Conservation (phyloP, 1,139 yeast species). For the Petasospora fabianii region DNA sequence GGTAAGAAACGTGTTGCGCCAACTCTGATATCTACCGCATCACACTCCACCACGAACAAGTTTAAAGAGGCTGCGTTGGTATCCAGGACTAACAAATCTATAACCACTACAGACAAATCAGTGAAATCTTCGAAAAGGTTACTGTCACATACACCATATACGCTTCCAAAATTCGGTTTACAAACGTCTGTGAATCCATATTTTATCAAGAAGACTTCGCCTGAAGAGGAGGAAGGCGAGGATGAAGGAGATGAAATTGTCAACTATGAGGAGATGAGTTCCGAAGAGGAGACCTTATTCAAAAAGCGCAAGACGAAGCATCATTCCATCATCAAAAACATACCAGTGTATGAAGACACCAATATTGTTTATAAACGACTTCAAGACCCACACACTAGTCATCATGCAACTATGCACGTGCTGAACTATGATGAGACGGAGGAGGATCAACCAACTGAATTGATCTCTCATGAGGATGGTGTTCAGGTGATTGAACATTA, state of each 20-base stretch:
- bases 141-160: slow-evolving; percentile 30
- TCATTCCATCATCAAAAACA: slow-evolving; percentile 8
- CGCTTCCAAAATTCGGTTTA: slow-evolving; percentile 36
- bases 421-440: slow-evolving; percentile 35
- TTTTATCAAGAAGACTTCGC: slow-evolving; percentile 37
- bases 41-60: slow-evolving; percentile 15
- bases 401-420: slow-evolving; percentile 19
- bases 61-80: slow-evolving; percentile 16
- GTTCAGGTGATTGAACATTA: slow-evolving; percentile 43
- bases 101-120: slow-evolving; percentile 1
- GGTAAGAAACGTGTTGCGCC: slow-evolving; percentile 92
- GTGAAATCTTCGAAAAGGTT: slow-evolving; percentile 8
- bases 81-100: too few relatives aligned
- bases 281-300: slow-evolving; percentile 21
- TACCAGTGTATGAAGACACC: slow-evolving; percentile 15
- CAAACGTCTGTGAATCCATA: slow-evolving; percentile 31
- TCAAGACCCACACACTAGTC: slow-evolving; percentile 24
- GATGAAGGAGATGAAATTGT: slow-evolving; percentile 29
- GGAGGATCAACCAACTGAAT: slow-evolving; percentile 43
- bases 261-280: slow-evolving; percentile 35
- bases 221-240: slow-evolving; percentile 35
- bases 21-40: slow-evolving; percentile 49
- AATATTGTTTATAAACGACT: slow-evolving; percentile 18
- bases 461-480: slow-evolving; percentile 40
- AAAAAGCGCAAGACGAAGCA: slow-evolving; percentile 3